Base-by-base conservation (phyloP, 352 stramenopile genomes). In the Pseudoperonospora humuli region DNA sequence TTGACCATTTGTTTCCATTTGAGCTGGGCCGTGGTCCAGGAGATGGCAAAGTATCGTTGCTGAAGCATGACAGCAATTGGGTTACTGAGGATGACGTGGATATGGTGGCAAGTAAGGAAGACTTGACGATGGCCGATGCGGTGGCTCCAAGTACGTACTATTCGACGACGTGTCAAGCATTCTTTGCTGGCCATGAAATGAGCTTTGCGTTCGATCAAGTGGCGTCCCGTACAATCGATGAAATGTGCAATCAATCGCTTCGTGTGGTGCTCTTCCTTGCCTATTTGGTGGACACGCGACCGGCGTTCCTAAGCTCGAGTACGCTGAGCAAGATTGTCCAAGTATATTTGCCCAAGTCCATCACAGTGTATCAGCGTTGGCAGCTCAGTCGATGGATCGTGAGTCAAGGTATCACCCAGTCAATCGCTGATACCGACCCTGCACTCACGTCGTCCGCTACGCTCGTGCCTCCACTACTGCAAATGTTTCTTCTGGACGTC, bases 331-430 rank as follows among this genome's bases (percentile, higher is more conserved):
- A 61, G 7, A 65, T 86, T 8, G 45, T 75, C 21, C 61, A 57
- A 5, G 49, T 66, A 10, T 65, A 76, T 23, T 25, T 89, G 7
- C 72, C 74, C 0, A 73, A 77, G 25, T 60, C 74, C 1, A 85
- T 89, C 36, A 72, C 62, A 0, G 64, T 81, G 13, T 86, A 86
- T 43, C 76, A 84, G 53, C 71, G 70, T 19, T 89, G 74, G 74
- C 60, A 61, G n/a, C 54, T 85, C n/a, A 77, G 68, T 40, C 60
- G 64, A 21, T 83, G 68, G 67, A 41, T 89, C 23, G 54, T 69
- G 17, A 82, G 53, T 26, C 73, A 84, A 49, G 71, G 76, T 14
- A 73, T 84, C 31, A 56, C 57, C 10, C 65, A 67, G 14, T 45
- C 63, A n/a, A 42, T 54, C 5, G 70, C 66, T 1, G 75, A 82